These are phyloP conservation scores for Solanum hybrid DNA, from an alignment of 305 asterid species.

Conservation along the genomic window DNA sequence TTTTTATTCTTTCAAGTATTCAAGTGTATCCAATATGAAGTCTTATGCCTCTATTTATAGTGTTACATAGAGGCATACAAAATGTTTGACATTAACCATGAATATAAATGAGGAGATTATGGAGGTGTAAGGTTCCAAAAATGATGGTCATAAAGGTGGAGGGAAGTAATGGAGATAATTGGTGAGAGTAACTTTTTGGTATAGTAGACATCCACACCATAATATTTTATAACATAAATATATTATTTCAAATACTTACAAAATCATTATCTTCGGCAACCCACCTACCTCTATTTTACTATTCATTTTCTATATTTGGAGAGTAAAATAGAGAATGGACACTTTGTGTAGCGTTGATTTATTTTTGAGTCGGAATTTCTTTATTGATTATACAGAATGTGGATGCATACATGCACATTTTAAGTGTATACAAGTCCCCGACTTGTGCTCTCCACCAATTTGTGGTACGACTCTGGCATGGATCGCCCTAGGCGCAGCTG, in stretches of 20 bases:
- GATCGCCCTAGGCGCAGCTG: constrained; percentile 57
- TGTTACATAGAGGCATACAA: background rate
- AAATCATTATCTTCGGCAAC: background rate
- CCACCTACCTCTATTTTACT: background rate
- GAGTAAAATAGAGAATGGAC: background rate
- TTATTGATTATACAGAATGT: background rate
- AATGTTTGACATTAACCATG: background rate
- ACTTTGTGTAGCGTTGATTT: background rate
- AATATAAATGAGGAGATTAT: background rate
- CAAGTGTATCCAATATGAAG: background rate
- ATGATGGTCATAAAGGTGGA: background rate
- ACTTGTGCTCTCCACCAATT: constrained; percentile 3
- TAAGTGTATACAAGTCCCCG: background rate
- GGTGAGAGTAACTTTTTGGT: background rate
- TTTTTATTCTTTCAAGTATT: background rate
- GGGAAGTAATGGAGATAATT: background rate
- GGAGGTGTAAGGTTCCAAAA: background rate
- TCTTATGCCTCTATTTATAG: background rate
- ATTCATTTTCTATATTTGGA: background rate
- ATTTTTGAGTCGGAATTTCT: background rate
- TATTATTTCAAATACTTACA: background rate
- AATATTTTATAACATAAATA: background rate
- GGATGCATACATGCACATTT: background rate
- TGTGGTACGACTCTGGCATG: constrained; percentile 29
- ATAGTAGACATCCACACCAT: background rate